A percentile compares a stretch with the other conserved stretches of the same genome.
phyloP scores from a whole-genome alignment of 2,329 filamentous ascomycete genomes.

The Fusarium penzigii region DNA sequence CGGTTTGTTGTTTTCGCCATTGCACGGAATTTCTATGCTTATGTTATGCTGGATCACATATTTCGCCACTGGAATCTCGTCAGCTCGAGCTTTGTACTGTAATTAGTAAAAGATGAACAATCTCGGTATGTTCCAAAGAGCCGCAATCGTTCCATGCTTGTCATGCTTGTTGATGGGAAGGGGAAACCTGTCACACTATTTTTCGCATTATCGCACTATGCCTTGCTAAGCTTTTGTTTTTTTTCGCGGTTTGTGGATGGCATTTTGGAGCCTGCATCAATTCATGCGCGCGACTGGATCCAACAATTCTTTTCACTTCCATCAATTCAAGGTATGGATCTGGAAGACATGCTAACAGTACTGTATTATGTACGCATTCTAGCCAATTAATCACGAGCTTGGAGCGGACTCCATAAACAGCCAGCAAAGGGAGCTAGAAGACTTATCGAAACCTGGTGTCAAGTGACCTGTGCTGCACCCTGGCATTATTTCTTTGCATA shows the following conservation, averaged over 20 bases:
- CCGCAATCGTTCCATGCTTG: neutral
- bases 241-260: constrained; percentile 3
- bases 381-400: no score
- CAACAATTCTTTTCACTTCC: neutral
- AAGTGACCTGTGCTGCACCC: no score
- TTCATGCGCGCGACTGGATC: neutral
- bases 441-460: no score
- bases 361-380: no score
- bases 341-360: no score
- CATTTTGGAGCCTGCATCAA: neutral
- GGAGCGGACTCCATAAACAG: no score
- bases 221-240: constrained; percentile 1
- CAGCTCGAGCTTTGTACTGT: neutral
- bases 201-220: neutral
- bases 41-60: neutral
- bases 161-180: no score
- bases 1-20: constrained; percentile 15
- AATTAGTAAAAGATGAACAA: neutral
- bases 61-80: neutral
- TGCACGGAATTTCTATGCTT: neutral
- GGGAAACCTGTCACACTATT: neutral
- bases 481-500: no score
- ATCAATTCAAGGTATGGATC: neutral
- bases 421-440: no score
- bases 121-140: neutral